These are phyloP conservation scores for Paspalum vaginatum DNA, from an alignment of 176 grass and related monocot species.

Conservation along the genomic window DNA sequence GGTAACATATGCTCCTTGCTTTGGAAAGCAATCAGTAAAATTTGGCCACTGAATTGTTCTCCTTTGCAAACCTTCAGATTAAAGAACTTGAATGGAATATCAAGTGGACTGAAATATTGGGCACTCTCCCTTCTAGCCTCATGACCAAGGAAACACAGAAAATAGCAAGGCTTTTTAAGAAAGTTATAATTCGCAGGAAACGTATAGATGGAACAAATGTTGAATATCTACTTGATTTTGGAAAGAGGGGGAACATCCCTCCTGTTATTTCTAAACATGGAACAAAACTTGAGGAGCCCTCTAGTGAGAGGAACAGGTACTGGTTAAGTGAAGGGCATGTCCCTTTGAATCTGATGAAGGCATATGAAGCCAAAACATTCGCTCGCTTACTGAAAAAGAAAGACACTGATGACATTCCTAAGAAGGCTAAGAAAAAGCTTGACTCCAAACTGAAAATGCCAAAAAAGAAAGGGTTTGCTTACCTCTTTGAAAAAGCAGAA, in stretches of 20 bases:
- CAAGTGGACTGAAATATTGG: conserved; percentile 82
- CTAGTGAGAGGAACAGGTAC: conserved; percentile 84
- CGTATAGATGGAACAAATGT: conserved; percentile 58
- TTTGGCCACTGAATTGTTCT: conserved; percentile 38
- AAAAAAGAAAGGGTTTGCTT: conserved; percentile 58
- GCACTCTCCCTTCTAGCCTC: conserved; percentile 57
- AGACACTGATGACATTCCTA: conserved; percentile 50
- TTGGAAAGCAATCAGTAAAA: conserved; percentile 21
- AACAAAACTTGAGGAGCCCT: conserved; percentile 70
- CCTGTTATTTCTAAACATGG: conserved; percentile 89
- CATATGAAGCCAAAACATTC: conserved; percentile 80
- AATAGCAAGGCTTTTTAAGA: conserved; percentile 84
- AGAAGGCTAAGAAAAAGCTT: conserved; percentile 49
- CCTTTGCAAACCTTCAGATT: conserved; percentile 62
- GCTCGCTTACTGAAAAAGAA: conserved; percentile 81
- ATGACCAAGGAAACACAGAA: conserved; percentile 86
- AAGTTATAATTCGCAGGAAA: conserved; percentile 93
- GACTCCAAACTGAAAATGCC: conserved; percentile 41
- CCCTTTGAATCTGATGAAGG: conserved; percentile 82
- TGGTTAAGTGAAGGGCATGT: conserved; percentile 86
- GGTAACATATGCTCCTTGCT: conserved; percentile 55
- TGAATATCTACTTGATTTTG: conserved; percentile 95
- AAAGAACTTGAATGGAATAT: conserved; percentile 95
- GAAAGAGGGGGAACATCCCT: conserved; percentile 84
- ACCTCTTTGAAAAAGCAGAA: conserved; percentile 79